Conservation (phyloP, 176 grass and related monocot species). For the Aegilops umbellulata region DNA sequence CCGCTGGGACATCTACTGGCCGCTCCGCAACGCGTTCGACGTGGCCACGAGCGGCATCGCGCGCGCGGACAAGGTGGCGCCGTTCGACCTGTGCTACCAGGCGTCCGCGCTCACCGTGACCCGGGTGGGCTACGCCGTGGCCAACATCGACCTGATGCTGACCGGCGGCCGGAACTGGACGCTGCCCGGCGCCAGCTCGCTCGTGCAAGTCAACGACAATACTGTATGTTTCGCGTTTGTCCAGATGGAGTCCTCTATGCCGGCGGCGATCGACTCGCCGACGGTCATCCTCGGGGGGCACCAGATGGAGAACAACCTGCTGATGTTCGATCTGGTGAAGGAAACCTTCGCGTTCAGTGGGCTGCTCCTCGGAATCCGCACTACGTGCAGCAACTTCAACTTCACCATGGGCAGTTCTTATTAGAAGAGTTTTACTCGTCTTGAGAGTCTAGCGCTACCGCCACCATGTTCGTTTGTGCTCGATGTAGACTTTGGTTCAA, state of each 20-base stretch:
- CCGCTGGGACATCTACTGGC: conserved; percentile 21
- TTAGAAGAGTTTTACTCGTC: not conserved
- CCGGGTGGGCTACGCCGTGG: not conserved
- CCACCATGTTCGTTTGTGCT: not conserved
- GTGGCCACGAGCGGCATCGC: not conserved
- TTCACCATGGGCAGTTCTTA: conserved; percentile 11
- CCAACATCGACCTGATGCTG: conserved; percentile 38
- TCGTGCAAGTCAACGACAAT: not conserved
- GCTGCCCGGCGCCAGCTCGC: conserved; percentile 16
- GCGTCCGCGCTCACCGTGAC: not conserved
- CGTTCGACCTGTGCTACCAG: conserved; percentile 25
- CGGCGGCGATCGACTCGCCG: not conserved
- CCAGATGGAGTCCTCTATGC: not conserved
- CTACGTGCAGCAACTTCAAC: conserved; percentile 21
- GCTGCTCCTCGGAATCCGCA: not conserved
- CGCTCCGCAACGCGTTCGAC: conserved; percentile 1
- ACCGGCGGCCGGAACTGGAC: conserved; percentile 12
- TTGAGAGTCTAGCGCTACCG: not conserved
- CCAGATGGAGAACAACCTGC: conserved; percentile 39
- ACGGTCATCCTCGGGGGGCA: not conserved
- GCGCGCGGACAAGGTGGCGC: not conserved
- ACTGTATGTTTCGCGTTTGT: conserved; percentile 31
- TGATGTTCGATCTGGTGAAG: conserved; percentile 24
- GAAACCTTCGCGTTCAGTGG: not conserved
- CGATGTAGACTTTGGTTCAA: not conserved